Evolutionary conservation across 2,329 filamentous ascomycete genomes (phyloP), one percentile per base, ranked within the genome.

Genomic region (Furcasterigmium furcatum): DNA sequence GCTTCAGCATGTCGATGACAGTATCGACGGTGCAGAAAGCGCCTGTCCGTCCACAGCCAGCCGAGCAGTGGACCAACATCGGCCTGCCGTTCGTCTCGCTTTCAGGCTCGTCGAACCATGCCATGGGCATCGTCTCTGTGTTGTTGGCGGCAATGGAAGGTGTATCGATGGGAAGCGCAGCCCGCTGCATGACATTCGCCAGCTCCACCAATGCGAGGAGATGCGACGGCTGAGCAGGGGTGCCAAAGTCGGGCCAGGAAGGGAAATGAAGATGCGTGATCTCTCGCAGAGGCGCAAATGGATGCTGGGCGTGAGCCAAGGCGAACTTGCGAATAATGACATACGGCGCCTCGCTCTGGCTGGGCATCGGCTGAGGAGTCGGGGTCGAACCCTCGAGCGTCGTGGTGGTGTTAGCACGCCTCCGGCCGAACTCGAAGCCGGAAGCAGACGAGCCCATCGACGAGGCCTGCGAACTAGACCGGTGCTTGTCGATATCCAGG

Each of bases 1-100:
- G 83, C 70, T 96, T 96, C 49, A 99, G 71, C 88, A 96, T 95
- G 65, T 96, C 91, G 46, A 97, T 85, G 9, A 97, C 94, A 32
- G 87, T 92, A 63, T 97, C 94, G 14, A 97, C 91, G 0, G 94
- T 95, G 64, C 94, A 97, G 61, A 97, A 99, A 0, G 94, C 92
- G 4, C 94, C 94, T 0, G 94, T 99, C 13, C 94, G 86, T 1
- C 94, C 94, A 66, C 94, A 99, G 0, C 94, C 94, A 4, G 94
- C 94, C 44, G 90, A 95, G 68, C 94, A 99, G 63, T 99, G 94
- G 1, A 99, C 92, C 19, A 99, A 65, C 55, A 96, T 82, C 8
- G 92, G 92, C 24, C 88, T 77, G 20, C 76, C 54, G 2, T 66
- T 57, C 8, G 65, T 60, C 20, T 74, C 68, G 2, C 70, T 61